phyloP scores from a whole-genome alignment of 129 eudicot genomes.

The Rutidosis leptorrhynchoides region DNA sequence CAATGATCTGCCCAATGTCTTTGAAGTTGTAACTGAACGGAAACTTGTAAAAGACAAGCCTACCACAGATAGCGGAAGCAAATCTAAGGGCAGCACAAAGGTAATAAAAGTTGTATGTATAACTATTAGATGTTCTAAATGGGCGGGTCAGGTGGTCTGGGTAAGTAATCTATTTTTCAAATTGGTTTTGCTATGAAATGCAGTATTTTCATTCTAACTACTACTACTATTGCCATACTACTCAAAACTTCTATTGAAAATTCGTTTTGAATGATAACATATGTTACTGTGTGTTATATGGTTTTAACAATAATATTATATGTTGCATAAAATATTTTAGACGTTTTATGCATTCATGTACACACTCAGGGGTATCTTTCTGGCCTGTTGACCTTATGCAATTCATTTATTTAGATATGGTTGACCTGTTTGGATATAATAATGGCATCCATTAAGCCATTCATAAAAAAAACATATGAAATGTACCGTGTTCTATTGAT shows the following conservation, averaged over 20 bases:
- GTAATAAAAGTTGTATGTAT: conserved; percentile 34
- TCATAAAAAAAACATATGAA: not conserved
- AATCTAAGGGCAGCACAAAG: conserved; percentile 63
- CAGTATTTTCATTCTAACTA: too few species aligned
- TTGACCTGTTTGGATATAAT: not conserved
- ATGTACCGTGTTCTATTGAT: not conserved
- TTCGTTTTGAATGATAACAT: not conserved
- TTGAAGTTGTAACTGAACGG: conserved; percentile 74
- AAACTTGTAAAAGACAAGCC: conserved; percentile 67
- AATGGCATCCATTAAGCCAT: not conserved
- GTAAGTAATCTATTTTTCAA: too few species aligned
- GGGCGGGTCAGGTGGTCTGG: not conserved
- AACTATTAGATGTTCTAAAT: not conserved
- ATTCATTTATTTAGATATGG: not conserved
- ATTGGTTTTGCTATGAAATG: too few species aligned
- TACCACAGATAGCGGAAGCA: conserved; percentile 75
- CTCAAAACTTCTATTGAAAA: too few species aligned
- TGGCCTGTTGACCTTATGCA: too few species aligned
- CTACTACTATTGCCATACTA: too few species aligned
- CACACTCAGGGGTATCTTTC: not conserved
- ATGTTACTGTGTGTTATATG: not conserved
- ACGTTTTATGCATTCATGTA: not conserved
- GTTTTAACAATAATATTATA: not conserved
- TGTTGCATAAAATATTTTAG: not conserved
- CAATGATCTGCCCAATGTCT: conserved; percentile 69